Evolutionary conservation across 1,284 basidiomycete genomes (phyloP), one percentile per base, ranked within the genome.

Genomic region (Mycosarcoma maydis): DNA sequence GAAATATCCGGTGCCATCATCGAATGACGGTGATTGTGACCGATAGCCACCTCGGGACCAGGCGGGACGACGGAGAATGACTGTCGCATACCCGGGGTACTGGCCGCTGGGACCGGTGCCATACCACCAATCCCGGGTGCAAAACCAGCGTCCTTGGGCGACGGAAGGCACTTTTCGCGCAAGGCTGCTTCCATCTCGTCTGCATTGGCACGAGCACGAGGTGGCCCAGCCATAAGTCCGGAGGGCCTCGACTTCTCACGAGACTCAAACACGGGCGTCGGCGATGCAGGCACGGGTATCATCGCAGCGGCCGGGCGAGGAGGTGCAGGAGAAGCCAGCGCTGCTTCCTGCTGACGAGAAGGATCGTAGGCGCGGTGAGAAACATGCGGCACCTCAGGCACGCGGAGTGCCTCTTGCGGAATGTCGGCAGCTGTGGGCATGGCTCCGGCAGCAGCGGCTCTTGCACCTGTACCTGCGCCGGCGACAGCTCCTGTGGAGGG

Each of bases 391-490:
- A 54, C 60, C 41, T 81, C 78, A n/a, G 78, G 79, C 7, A 78
- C 66, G 19, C 73, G 73, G 2, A 79, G 42, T 10, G 76, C 68
- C 26, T 78, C 77, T 16, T 78, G 74, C 26, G 80, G 78, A 52
- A 80, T 81, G 67, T 81, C 80, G n/a, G 76, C 75, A 3, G 77
- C 54, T 5, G 78, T 78, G 2, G 78, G 78, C 77, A 80, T 76
- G 14, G 78, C 71, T 0, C 57, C 50, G 3, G 40, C 50, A 5
- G 54, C 47, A n/a, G 59, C 36, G 17, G 52, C 50, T 22, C 44
- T 37, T 7, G 46, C 43, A 4, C 57, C 53, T 3, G 52, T 57
- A 44, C 51, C 65, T 43, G 42, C 33, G 32, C 45, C 27, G 13
- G 27, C 32, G 33, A 37, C 43, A 6, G 42, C 39, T 29, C 55